Conservation (phyloP, 192 early-diverging fungal species). For the Backusella sp. region DNA sequence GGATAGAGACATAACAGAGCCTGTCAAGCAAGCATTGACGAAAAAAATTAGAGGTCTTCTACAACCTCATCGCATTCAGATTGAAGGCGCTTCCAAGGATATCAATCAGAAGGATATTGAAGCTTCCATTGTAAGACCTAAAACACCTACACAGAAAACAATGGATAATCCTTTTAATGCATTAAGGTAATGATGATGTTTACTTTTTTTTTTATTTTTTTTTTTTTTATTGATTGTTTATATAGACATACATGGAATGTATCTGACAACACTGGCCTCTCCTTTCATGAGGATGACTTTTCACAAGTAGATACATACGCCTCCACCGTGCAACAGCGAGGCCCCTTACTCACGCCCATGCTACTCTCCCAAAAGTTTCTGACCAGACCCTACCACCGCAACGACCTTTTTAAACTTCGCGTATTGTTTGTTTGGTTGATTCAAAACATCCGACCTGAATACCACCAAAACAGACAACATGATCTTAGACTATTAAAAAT, state of each 20-base stretch:
- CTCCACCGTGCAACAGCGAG: slow-evolving; percentile 59
- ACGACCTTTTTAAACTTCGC: slow-evolving; percentile 56
- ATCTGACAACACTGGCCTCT: not conserved
- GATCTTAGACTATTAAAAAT: not conserved
- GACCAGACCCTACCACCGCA: slow-evolving; percentile 59
- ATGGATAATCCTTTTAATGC: slow-evolving; percentile 23
- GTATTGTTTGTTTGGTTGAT: slow-evolving; percentile 70
- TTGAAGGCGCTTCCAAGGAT: slow-evolving; percentile 23
- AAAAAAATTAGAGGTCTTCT: slow-evolving; percentile 22
- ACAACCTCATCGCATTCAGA: slow-evolving; percentile 14
- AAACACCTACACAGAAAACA: slow-evolving; percentile 9
- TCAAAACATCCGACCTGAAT: slow-evolving; percentile 51
- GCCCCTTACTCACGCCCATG: slow-evolving; percentile 57
- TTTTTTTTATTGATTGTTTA: not conserved
- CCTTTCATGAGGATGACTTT: slow-evolving; percentile 40
- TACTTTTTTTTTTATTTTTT: too few relatives aligned
- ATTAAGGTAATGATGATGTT: slow-evolving; percentile 20
- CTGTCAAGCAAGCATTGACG: slow-evolving; percentile 14
- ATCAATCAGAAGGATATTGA: slow-evolving; percentile 13
- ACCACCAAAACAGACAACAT: slow-evolving; percentile 21
- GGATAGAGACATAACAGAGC: slow-evolving; percentile 13
- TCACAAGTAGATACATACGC: slow-evolving; percentile 65
- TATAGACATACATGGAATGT: not conserved
- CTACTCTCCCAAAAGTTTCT: slow-evolving; percentile 62
- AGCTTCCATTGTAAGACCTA: slow-evolving; percentile 15